A percentile compares a stretch with the other conserved stretches of the same genome.
Evolutionary conservation across 2,329 filamentous ascomycete genomes (phyloP).

Genomic region (Stagonosporopsis chrysanthemi): DNA sequence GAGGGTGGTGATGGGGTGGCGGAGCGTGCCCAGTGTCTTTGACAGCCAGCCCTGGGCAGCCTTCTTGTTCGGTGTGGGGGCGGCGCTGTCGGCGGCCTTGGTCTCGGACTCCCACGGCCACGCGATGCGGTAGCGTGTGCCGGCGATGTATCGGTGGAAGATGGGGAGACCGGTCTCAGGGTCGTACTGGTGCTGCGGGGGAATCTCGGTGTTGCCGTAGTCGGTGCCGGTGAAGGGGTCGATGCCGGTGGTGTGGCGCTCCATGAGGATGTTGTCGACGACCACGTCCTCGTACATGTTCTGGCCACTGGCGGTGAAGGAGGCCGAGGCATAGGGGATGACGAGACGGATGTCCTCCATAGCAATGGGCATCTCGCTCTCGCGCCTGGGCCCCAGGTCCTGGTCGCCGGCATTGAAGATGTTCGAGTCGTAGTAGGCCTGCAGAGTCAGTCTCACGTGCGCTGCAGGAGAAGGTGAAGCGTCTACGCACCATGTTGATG

Average conservation of each 20-base stretch:
- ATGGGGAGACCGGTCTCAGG: conserved; percentile 38
- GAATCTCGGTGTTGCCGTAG: conserved; percentile 36
- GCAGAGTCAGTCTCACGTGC: conserved; percentile 6
- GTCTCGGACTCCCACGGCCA: conserved; percentile 43
- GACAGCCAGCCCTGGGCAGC: conserved; percentile 23
- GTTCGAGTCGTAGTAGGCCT: conserved; percentile 54
- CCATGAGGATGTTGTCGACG: conserved; percentile 43
- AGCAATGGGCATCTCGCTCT: conserved; percentile 65
- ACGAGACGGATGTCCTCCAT: conserved; percentile 82
- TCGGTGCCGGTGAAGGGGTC: conserved; percentile 42
- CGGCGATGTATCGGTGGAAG: conserved; percentile 48
- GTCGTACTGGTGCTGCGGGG: conserved; percentile 41
- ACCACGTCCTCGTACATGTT: conserved; percentile 62
- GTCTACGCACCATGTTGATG: conserved; percentile 50
- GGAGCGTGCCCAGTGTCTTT: conserved; percentile 26
- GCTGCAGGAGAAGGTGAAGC: background rate
- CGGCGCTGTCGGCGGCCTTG: conserved; percentile 13
- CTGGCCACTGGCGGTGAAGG: conserved; percentile 67
- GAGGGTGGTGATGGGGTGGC: conserved; percentile 28
- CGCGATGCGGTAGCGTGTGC: conserved; percentile 40
- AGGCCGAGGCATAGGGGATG: conserved; percentile 65
- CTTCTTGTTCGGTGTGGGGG: conserved; percentile 13
- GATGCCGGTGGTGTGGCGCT: conserved; percentile 42
- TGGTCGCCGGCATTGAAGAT: conserved; percentile 38
- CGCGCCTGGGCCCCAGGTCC: conserved; percentile 55